phyloP scores from a whole-genome alignment of 352 stramenopile species.

The Elongisporangium prolatum region DNA sequence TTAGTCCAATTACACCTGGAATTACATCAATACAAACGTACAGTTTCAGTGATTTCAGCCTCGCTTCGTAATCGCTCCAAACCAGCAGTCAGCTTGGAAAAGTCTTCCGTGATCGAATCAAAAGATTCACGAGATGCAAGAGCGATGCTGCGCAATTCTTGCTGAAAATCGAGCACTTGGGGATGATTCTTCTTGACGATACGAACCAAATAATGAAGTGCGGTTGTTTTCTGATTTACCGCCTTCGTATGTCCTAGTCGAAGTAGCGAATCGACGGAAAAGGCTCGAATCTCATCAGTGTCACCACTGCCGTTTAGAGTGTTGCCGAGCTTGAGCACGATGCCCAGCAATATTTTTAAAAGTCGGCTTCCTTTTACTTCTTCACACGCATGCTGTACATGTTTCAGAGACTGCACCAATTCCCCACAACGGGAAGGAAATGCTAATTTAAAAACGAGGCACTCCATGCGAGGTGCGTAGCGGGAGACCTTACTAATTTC shows the following conservation, averaged over 20 bases:
- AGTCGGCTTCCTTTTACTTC: conserved; percentile 91
- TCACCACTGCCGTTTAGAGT: conserved; percentile 92
- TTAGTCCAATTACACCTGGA: conserved; percentile 1
- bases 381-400: conserved; percentile 89
- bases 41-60: conserved; percentile 39
- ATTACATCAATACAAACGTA: conserved; percentile 4
- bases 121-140: conserved; percentile 82
- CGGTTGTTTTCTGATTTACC: conserved; percentile 95
- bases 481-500: conserved; percentile 82
- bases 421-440: conserved; percentile 79
- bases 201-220: conserved; percentile 97
- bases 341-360: conserved; percentile 94
- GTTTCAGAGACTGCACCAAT: conserved; percentile 65
- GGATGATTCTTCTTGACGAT: conserved; percentile 95
- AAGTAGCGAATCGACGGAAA: conserved; percentile 95
- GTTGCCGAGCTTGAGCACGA: conserved; percentile 97
- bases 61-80: conserved; percentile 42
- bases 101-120: conserved; percentile 62
- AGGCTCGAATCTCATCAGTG: conserved; percentile 88
- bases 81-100: conserved; percentile 47
- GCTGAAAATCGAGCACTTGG: conserved; percentile 89
- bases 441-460: conserved; percentile 77
- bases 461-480: conserved; percentile 62
- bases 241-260: conserved; percentile 94
- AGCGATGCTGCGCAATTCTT: conserved; percentile 83